These are phyloP conservation scores for Avena atlantica DNA, from an alignment of 176 grass and related monocot species.

Conservation along the genomic window DNA sequence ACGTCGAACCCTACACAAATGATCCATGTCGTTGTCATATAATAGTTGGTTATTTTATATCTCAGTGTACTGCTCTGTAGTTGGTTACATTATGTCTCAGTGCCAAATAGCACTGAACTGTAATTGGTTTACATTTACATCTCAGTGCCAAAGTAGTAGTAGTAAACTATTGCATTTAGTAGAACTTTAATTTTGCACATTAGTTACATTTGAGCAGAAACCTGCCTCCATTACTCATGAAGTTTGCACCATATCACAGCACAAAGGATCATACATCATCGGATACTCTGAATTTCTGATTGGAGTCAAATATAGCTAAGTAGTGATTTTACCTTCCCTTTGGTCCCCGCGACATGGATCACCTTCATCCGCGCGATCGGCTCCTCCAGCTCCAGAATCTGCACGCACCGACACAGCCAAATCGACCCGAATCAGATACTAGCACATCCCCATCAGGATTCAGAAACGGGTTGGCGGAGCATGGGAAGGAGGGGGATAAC, in stretches of 20 bases:
- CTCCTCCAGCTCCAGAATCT: constrained; percentile 64
- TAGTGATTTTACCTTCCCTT: constrained; percentile 77
- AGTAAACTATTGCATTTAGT: background rate
- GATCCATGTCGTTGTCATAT: constrained; percentile 12
- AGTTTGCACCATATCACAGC: background rate
- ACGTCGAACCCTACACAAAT: constrained; percentile 75
- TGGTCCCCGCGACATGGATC: constrained; percentile 88
- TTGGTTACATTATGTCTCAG: background rate
- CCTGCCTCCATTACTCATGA: background rate
- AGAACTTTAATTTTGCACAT: background rate
- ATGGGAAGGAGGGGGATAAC: background rate
- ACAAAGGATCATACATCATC: background rate
- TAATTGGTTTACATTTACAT: background rate
- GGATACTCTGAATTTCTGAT: background rate
- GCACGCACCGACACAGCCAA: background rate
- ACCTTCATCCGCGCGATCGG: constrained; percentile 74
- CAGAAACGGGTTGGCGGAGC: background rate
- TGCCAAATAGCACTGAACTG: background rate
- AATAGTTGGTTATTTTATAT: background rate
- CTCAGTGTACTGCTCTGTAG: background rate
- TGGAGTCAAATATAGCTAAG: background rate
- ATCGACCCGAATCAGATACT: background rate
- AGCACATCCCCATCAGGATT: background rate
- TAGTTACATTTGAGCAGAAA: background rate
- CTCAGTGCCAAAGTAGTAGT: background rate